phyloP scores from a whole-genome alignment of 345 rosid species.

The Populus tremula region DNA sequence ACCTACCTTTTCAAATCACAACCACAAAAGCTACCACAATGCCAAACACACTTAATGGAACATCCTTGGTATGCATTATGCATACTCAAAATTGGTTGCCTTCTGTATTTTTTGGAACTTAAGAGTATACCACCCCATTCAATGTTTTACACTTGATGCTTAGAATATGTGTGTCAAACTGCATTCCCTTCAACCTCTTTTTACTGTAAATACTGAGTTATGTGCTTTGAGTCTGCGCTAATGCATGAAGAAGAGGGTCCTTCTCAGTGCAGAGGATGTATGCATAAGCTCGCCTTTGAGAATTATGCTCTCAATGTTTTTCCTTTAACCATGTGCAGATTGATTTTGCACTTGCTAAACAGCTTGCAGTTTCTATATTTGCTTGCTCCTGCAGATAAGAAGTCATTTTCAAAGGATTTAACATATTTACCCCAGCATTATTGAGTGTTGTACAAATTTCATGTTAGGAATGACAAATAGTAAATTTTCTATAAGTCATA shows the following conservation, averaged over 20 bases:
- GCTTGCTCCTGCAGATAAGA: neutral
- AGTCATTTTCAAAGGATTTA: neutral
- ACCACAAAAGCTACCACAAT: no score
- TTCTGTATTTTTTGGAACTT: neutral
- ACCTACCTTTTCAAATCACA: no score
- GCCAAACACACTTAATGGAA: neutral
- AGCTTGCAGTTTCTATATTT: neutral
- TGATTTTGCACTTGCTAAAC: neutral
- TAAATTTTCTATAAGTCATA: neutral
- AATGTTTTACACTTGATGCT: neutral
- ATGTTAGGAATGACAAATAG: neutral
- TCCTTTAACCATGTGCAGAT: neutral
- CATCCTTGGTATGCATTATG: neutral
- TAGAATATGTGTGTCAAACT: neutral
- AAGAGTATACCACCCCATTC: neutral
- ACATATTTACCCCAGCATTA: neutral
- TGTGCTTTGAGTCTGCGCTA: neutral
- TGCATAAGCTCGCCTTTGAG: neutral
- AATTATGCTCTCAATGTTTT: neutral
- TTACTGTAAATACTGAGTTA: neutral
- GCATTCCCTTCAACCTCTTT: neutral
- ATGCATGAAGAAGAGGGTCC: neutral
- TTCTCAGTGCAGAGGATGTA: neutral
- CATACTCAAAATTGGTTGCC: neutral
- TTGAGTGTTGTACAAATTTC: neutral